Percentiles rank a stretch among this genome's conserved stretches.
phyloP scores from a whole-genome alignment of 2,329 filamentous ascomycete genomes.

The Cercospora sojina region DNA sequence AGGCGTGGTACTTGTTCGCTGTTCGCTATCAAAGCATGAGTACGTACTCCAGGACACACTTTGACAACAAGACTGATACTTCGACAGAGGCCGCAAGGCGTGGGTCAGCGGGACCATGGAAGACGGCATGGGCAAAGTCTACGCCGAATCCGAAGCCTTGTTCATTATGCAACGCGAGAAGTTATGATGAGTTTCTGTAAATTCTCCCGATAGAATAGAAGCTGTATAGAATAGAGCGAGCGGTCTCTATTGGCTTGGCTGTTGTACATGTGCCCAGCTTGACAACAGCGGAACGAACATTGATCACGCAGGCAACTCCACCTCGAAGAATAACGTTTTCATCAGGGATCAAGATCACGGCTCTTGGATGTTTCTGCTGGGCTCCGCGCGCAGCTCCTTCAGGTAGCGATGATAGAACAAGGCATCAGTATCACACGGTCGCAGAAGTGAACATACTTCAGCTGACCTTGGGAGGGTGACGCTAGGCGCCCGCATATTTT shows the following conservation, averaged over 20 bases:
- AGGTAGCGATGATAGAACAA: not conserved
- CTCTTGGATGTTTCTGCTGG: not conserved
- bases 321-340: not conserved
- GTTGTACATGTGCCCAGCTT: not conserved
- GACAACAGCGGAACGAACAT: not conserved
- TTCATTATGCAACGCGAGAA: constrained; percentile 13
- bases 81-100: constrained; percentile 13
- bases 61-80: not conserved
- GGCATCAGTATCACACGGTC: not conserved
- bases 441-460: not conserved
- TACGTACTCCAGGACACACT: not conserved
- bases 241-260: not conserved
- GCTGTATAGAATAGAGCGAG: not conserved
- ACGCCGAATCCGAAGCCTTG: constrained; percentile 7
- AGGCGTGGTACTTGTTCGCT: constrained; percentile 15
- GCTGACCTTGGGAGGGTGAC: not conserved
- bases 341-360: not conserved
- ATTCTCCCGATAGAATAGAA: not conserved
- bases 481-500: not conserved
- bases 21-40: constrained; percentile 9
- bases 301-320: not conserved
- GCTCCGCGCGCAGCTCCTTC: not conserved
- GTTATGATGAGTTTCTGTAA: not conserved
- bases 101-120: constrained; percentile 18
- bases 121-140: constrained; percentile 17